Percentiles rank a stretch among this genome's conserved stretches.
Conservation (phyloP, 345 rosid species). For the Arabidopsis thaliana region DNA sequence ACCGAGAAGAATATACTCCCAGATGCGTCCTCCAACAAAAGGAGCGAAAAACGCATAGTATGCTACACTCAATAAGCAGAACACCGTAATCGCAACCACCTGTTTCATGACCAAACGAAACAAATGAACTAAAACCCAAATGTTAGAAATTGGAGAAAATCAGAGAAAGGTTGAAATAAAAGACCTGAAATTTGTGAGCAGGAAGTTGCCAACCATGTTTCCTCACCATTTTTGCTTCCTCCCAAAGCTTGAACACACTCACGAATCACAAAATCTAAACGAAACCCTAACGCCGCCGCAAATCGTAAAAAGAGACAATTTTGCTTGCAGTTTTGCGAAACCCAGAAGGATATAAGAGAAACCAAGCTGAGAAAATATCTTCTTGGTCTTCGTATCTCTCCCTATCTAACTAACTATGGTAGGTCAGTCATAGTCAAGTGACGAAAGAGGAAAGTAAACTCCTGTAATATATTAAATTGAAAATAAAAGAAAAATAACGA, state of each 20-base stretch:
- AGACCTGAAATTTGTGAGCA: constrained; percentile 93
- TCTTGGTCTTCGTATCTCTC: background rate
- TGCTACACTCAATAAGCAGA: constrained; percentile 87
- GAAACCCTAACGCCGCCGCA: constrained; percentile 48
- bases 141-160: background rate
- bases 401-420: constrained; percentile 21
- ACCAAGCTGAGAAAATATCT: constrained; percentile 25
- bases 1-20: constrained; percentile 78
- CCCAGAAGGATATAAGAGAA: constrained; percentile 8
- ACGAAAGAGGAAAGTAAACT: constrained; percentile 45
- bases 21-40: constrained; percentile 85
- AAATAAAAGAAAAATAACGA: background rate
- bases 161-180: background rate
- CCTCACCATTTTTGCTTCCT: constrained; percentile 67
- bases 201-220: constrained; percentile 99
- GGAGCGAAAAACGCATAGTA: constrained; percentile 96
- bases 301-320: constrained; percentile 5
- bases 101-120: constrained; percentile 16
- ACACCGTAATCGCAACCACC: constrained; percentile 98
- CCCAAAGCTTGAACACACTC: background rate
- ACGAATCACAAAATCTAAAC: constrained; percentile 30
- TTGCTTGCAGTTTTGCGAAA: constrained; percentile 6
- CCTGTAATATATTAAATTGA: constrained; percentile 1
- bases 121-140: background rate
- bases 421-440: constrained; percentile 44